phyloP scores from a whole-genome alignment of 352 stramenopile genomes.

The Nothophytophthora sp. region DNA sequence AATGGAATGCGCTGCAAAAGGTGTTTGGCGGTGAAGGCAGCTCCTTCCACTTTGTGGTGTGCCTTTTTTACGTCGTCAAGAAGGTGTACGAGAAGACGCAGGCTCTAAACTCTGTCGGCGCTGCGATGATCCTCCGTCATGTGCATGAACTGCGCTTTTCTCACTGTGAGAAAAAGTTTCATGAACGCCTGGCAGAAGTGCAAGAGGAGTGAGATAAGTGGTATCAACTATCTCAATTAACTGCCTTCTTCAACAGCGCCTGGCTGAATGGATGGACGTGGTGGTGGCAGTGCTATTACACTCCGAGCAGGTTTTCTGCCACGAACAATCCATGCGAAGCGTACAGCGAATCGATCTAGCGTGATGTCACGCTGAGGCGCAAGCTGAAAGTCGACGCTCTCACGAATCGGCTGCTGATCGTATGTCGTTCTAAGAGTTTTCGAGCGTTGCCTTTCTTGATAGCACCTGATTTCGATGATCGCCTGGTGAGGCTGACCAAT shows the following conservation, averaged over 20 bases:
- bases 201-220: not conserved
- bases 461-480: too few species aligned
- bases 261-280: not conserved
- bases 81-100: slow-evolving; percentile 23
- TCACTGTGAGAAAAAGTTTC: not conserved
- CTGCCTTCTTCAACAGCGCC: not conserved
- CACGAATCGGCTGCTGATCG: not conserved
- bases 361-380: slow-evolving; percentile 4
- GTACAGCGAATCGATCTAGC: slow-evolving; percentile 16
- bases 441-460: too few species aligned
- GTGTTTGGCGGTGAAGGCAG: not conserved
- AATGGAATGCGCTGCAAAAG: slow-evolving; percentile 8
- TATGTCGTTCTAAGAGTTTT: too few species aligned
- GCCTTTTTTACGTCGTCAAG: slow-evolving; percentile 28
- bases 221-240: not conserved
- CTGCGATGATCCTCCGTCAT: slow-evolving; percentile 5
- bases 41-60: slow-evolving; percentile 14
- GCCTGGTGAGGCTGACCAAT: too few species aligned
- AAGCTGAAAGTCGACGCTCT: slow-evolving; percentile 3
- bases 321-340: slow-evolving; percentile 20
- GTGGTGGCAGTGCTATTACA: slow-evolving; percentile 7
- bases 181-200: not conserved
- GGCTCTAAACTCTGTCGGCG: not conserved
- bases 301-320: slow-evolving; percentile 7
- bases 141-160: slow-evolving; percentile 23